Conservation (phyloP, 106 monocot genomes). For the Allium sativum region DNA sequence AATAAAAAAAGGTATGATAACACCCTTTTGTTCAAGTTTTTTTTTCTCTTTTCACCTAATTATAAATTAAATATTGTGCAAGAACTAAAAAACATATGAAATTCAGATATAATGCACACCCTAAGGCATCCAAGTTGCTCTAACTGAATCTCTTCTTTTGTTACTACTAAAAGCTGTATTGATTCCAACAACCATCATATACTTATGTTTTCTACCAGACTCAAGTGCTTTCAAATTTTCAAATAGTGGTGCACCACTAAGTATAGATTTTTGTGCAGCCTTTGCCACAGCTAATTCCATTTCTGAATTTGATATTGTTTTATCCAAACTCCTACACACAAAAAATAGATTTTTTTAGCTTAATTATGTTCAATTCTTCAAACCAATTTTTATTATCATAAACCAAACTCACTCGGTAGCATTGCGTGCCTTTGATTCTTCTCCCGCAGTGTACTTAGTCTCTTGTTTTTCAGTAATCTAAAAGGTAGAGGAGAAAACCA, state of each 20-base stretch:
- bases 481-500: background rate
- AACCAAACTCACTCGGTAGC: slow-evolving; percentile 9
- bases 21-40: slow-evolving; percentile 74
- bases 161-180: slow-evolving; percentile 91
- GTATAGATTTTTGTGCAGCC: slow-evolving; percentile 57
- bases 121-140: slow-evolving; percentile 86
- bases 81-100: no score
- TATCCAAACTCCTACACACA: slow-evolving; percentile 47
- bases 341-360: background rate
- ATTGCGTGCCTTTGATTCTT: slow-evolving; percentile 12
- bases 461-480: slow-evolving; percentile 11
- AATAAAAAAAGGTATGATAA: slow-evolving; percentile 75
- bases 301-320: slow-evolving; percentile 72
- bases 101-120: slow-evolving; percentile 30
- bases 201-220: slow-evolving; percentile 25
- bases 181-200: slow-evolving; percentile 77
- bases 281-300: slow-evolving; percentile 68
- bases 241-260: slow-evolving; percentile 46
- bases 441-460: slow-evolving; percentile 9
- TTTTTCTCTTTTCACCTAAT: slow-evolving; percentile 65
- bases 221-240: slow-evolving; percentile 17
- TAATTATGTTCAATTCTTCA: background rate
- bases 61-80: no score
- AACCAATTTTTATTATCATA: background rate
- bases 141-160: slow-evolving; percentile 74